Evolutionary conservation across 2,329 filamentous ascomycete species (phyloP).

Genomic region (Nothomitra cinnamomea): DNA sequence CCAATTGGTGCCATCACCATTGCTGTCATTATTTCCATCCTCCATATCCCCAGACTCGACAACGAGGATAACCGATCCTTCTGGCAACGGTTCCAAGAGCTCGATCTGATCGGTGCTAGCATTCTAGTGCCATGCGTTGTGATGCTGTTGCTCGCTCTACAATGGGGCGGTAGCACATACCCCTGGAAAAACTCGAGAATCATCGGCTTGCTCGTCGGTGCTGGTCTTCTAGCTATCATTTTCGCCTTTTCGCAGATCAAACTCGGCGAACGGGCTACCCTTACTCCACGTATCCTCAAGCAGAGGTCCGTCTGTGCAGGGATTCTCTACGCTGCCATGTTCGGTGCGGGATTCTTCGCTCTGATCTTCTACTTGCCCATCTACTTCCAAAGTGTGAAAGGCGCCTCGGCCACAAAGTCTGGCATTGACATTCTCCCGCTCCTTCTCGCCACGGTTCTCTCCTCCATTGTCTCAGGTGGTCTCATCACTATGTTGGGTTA

Average conservation of each 20-base stretch:
- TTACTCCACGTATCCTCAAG: conserved; percentile 16
- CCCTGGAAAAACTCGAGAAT: conserved; percentile 17
- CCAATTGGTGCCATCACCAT: conserved; percentile 6
- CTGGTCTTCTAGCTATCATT: conserved; percentile 11
- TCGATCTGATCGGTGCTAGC: conserved; percentile 5
- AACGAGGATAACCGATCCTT: not conserved
- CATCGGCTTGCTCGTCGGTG: conserved; percentile 17
- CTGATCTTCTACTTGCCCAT: conserved; percentile 17
- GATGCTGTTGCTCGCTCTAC: conserved; percentile 7
- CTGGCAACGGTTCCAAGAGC: not conserved
- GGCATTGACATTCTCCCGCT: conserved; percentile 21
- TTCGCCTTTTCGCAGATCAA: conserved; percentile 16
- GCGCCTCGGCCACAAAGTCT: conserved; percentile 21
- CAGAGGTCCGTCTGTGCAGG: conserved; percentile 11
- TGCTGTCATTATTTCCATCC: conserved; percentile 5
- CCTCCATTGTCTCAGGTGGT: conserved; percentile 11
- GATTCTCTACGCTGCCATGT: conserved; percentile 10
- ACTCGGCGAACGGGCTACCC: conserved; percentile 15
- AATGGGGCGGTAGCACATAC: conserved; percentile 17
- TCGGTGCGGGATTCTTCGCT: conserved; percentile 9
- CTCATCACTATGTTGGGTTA: conserved; percentile 18
- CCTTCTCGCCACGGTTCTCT: conserved; percentile 18
- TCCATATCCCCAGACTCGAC: conserved; percentile 1
- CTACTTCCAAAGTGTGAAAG: conserved; percentile 28
- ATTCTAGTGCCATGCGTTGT: conserved; percentile 5